Base-by-base conservation (phyloP, 352 stramenopile species). In the Phytophthora hybrid region DNA sequence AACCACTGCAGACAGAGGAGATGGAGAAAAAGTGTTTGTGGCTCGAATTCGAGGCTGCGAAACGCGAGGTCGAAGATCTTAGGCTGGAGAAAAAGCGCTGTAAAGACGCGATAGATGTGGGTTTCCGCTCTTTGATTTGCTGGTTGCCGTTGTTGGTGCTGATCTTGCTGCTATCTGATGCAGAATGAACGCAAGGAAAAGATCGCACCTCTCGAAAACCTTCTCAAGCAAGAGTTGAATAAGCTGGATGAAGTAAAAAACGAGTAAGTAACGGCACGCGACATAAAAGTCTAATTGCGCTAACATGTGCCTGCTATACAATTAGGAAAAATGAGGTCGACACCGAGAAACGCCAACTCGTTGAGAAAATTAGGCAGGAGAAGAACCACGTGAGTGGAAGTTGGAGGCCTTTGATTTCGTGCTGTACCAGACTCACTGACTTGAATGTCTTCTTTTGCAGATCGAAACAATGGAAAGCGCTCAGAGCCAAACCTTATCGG, bases 11-110 rank as follows among this genome's bases (percentile, higher is more conserved):
- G 85, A 95, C 89, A 11, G 76, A 80, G 10, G 66, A 95, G 56
- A 94, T 97, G 85, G 83, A 97, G 77, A 94, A 95, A 61, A 96
- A 96, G 47, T 91, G 88, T 26, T 46, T 95, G 37, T 97, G 89
- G 90, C 84, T 97, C 29, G 78, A 94, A 60, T 94, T 95, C 63
- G 85, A 96, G 59, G 81, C 95, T 32, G 82, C 83, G 32, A 94
- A 94, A 64, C 60, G 61, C 0, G 66, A 95, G 32, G 85, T 95
- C 4, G 79, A 93, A 37, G 78, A 85, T 58, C 62, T 95, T 1
- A 94, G 93, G 46, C 65, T 66, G 13, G 80, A 93, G 41, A 95
- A 94, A 59, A 83, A 91, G 53, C 74, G 76, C 0, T 91, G 86
- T 60, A 88, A 86, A 29, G 80, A 95, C 10, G 77, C 82, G 1